phyloP scores from a whole-genome alignment of 176 grass and related monocot species.

The Musa acuminata region DNA sequence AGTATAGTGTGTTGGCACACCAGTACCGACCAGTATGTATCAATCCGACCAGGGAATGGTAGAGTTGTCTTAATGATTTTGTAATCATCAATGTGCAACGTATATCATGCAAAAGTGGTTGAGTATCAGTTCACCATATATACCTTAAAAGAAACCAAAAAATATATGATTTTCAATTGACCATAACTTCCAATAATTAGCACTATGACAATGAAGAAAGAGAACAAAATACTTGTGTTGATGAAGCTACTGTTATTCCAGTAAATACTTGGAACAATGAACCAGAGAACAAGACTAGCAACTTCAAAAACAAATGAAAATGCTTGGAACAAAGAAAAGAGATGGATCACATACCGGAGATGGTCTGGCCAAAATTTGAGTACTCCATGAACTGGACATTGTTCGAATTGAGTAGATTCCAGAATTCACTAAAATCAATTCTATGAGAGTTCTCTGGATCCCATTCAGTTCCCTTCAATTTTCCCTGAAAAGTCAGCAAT shows the following conservation, averaged over 20 bases:
- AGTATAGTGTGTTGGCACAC: too few relatives aligned
- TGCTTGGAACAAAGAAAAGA: neutral
- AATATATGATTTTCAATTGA: neutral
- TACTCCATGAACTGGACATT: conserved; percentile 42
- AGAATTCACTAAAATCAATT: conserved; percentile 32
- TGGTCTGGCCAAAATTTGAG: conserved; percentile 28
- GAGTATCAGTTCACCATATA: too few relatives aligned
- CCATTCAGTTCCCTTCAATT: conserved; percentile 36
- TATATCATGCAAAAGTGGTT: neutral
- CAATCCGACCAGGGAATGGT: too few relatives aligned
- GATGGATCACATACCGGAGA: conserved; percentile 24
- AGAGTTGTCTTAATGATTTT: too few relatives aligned
- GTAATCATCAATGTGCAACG: neutral
- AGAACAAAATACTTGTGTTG: too few relatives aligned
- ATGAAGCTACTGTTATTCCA: neutral
- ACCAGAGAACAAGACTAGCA: neutral
- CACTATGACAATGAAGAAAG: neutral
- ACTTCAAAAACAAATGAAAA: neutral
- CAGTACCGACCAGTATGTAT: too few relatives aligned
- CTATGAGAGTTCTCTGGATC: conserved; percentile 32
- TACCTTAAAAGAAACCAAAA: too few relatives aligned
- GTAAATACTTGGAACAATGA: neutral
- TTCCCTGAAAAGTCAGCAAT: conserved; percentile 29
- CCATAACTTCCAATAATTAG: neutral
- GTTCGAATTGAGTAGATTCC: conserved; percentile 29